Evolutionary conservation across 139 green algal genomes (phyloP).

Genomic region (Protoeuglena noctilucae): DNA sequence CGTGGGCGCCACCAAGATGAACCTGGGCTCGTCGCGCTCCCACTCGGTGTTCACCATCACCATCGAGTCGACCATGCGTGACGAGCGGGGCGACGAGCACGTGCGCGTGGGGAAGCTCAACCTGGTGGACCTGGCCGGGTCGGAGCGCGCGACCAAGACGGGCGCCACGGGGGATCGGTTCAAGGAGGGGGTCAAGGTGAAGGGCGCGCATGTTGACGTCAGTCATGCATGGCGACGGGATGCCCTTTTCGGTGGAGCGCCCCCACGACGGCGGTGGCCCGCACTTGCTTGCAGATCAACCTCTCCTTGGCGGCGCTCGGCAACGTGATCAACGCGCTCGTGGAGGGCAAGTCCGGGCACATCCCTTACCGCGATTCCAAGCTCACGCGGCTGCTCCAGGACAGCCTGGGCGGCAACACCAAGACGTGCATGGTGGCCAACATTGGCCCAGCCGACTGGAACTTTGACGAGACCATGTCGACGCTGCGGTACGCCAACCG

Average conservation of each 20-base stretch:
- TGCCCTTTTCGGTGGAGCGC: no score
- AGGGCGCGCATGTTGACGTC: no score
- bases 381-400: constrained; percentile 21
- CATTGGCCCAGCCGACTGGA: constrained; percentile 52
- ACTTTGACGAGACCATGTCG: constrained; percentile 63
- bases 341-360: constrained; percentile 45
- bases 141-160: constrained; percentile 46
- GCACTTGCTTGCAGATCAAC: no score
- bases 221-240: no score
- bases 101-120: constrained; percentile 69
- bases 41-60: constrained; percentile 79
- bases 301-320: constrained; percentile 63
- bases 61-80: constrained; percentile 32
- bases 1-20: constrained; percentile 70
- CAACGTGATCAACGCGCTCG: constrained; percentile 65
- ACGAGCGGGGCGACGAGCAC: constrained; percentile 24
- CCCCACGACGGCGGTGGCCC: no score
- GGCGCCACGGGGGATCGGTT: constrained; percentile 9
- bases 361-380: constrained; percentile 37
- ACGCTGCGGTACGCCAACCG: constrained; percentile 56
- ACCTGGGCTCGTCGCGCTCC: constrained; percentile 64
- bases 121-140: constrained; percentile 76
- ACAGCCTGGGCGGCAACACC: constrained; percentile 65
- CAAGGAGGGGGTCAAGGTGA: background rate
- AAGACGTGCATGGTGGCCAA: constrained; percentile 74